Base-by-base conservation (phyloP, 768 basidiomycete species). In the Hypsizygus marmoreus region DNA sequence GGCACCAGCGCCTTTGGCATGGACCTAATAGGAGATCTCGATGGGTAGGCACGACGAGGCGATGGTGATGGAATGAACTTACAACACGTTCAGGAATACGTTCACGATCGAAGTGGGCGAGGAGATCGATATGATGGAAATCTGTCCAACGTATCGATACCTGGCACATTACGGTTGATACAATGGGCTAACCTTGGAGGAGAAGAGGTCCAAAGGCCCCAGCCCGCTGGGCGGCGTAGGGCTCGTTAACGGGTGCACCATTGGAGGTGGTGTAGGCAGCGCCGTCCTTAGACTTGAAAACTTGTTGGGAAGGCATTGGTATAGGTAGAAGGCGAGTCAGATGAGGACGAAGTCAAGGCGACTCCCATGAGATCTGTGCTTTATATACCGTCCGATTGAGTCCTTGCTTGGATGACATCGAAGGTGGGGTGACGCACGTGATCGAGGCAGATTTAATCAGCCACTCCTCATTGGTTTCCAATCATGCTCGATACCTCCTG, bases 81-180 rank as follows among this genome's bases (percentile, higher is more conserved):
- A 86, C 92, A 54, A 91, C 86, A 67, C 92, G 91, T 76, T 95
- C 92, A 12, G 95, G 95, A 60, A 98, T 95, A 64, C 95, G 88
- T 69, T 97, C 94, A 49, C 91, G 85, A 65, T 91, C 90, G 58
- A 95, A 94, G 73, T 95, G 94, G 12, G 91, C 85, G 51, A 98
- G 82, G 38, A 88, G 74, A 69, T 93, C 91, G 61, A 95, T 86
- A 68, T 89, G 83, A 67, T 91, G 86, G 73, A 91, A 92, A 65
- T 93, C 90, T 88, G 44, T 22, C 17, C 40, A 12, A 20, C 34
- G 26, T 23, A 12, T 36, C 45, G 16, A 49, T 14, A 13, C 17
- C n/a, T 13, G 9, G 33, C 4, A 20, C 5, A 19, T n/a, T 4
- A 44, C 4, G 14, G 20, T 30, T 33, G 45, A 34, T 33, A 16